These are phyloP conservation scores for Sugiyamaella xylanicola DNA, from an alignment of 1,139 yeast species.

Conservation along the genomic window DNA sequence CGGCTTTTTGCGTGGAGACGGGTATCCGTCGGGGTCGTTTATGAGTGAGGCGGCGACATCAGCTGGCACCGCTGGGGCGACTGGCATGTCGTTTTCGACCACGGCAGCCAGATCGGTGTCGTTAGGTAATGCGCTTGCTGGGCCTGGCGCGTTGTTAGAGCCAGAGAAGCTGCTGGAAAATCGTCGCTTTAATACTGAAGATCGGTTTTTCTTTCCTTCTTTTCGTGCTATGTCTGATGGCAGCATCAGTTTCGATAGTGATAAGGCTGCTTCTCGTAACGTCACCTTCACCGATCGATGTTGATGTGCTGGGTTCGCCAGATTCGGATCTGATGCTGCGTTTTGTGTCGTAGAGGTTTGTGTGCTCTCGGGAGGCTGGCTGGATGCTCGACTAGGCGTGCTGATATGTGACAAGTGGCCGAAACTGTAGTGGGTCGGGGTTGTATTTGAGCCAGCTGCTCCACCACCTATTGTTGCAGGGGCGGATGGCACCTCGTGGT, in stretches of 20 bases:
- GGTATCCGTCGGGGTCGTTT: background rate
- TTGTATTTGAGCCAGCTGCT: background rate
- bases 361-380: background rate
- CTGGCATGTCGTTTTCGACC: background rate
- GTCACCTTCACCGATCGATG: slow-evolving; percentile 18
- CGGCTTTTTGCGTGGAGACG: slow-evolving; percentile 1
- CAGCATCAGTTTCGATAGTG: slow-evolving; percentile 20
- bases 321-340: background rate
- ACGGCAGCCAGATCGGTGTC: background rate
- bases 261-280: slow-evolving; percentile 19
- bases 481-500: slow-evolving; percentile 1
- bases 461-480: background rate
- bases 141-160: background rate
- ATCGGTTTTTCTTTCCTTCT: slow-evolving; percentile 24
- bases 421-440: background rate
- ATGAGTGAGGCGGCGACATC: background rate
- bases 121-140: background rate
- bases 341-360: background rate
- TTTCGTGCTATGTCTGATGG: slow-evolving; percentile 27
- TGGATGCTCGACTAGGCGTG: background rate
- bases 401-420: background rate
- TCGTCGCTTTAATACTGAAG: slow-evolving; percentile 25
- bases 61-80: background rate
- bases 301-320: slow-evolving; percentile 5
- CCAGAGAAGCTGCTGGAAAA: slow-evolving; percentile 12